Conservation (phyloP, 2,329 filamentous ascomycete genomes). For the Paecilomyces sp. region DNA sequence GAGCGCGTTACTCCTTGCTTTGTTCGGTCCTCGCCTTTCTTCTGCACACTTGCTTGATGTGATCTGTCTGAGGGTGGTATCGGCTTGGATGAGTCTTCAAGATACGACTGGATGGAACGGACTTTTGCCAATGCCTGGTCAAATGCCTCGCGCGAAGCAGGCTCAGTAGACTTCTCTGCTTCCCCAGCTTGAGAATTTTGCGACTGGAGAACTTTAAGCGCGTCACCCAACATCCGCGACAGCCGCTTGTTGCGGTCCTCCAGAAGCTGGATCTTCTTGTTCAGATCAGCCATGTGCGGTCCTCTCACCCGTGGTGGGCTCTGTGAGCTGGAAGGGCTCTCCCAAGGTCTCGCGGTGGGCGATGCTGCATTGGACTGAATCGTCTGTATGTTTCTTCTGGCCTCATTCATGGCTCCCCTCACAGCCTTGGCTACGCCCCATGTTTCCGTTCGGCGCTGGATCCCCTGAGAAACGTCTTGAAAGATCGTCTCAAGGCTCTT, state of each 20-base stretch:
- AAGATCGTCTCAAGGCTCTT: constrained; percentile 40
- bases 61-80: constrained; percentile 8
- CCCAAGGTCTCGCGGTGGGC: constrained; percentile 15
- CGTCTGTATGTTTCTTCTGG: constrained; percentile 39
- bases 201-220: constrained; percentile 32
- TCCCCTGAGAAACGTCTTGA: constrained; percentile 41
- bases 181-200: constrained; percentile 26
- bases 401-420: constrained; percentile 41
- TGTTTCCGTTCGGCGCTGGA: constrained; percentile 41
- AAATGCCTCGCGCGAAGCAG: constrained; percentile 21
- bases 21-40: neutral
- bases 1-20: neutral
- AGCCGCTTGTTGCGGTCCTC: constrained; percentile 35
- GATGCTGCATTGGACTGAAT: constrained; percentile 33
- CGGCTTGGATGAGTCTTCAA: constrained; percentile 32
- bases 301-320: constrained; percentile 7
- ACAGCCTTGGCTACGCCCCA: constrained; percentile 45
- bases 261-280: constrained; percentile 24
- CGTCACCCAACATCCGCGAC: constrained; percentile 34
- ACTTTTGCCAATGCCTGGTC: constrained; percentile 32
- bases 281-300: constrained; percentile 17
- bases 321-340: constrained; percentile 8
- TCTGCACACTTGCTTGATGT: neutral
- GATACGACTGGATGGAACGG: constrained; percentile 36
- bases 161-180: constrained; percentile 15